Conservation (phyloP, 2,329 filamentous ascomycete genomes). For the Fonsecaea multimorphosa region DNA sequence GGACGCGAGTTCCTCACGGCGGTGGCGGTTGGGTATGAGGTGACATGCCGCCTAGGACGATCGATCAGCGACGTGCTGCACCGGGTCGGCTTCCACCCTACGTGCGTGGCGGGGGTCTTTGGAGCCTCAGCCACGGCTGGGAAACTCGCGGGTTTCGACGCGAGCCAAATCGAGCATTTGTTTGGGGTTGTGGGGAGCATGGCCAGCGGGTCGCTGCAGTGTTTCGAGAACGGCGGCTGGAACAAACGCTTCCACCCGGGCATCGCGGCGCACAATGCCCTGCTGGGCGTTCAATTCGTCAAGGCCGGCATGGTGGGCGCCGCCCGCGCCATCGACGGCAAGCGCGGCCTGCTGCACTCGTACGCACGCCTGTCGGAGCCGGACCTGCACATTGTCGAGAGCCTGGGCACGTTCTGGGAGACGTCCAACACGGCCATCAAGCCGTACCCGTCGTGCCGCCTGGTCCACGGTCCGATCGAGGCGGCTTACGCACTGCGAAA, state of each 20-base stretch:
- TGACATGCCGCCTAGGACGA: constrained; percentile 41
- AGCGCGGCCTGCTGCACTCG: constrained; percentile 17
- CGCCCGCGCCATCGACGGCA: constrained; percentile 21
- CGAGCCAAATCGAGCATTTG: constrained; percentile 40
- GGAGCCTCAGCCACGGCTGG: constrained; percentile 43
- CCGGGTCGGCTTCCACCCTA: constrained; percentile 46
- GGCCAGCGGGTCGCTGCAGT: constrained; percentile 47
- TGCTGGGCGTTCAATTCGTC: constrained; percentile 43
- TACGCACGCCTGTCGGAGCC: not conserved
- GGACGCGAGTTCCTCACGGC: constrained; percentile 23
- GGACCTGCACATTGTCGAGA: constrained; percentile 12
- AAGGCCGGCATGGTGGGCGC: constrained; percentile 42
- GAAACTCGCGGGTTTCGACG: constrained; percentile 38
- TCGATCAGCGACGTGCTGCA: constrained; percentile 44
- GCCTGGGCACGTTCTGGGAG: constrained; percentile 26
- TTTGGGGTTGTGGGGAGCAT: constrained; percentile 46
- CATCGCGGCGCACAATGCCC: constrained; percentile 47
- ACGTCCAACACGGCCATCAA: constrained; percentile 27
- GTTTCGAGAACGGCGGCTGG: constrained; percentile 46
- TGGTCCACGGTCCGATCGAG: constrained; percentile 30
- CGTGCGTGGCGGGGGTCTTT: constrained; percentile 45
- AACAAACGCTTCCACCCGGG: constrained; percentile 48
- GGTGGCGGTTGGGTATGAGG: constrained; percentile 44
- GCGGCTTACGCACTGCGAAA: constrained; percentile 18
- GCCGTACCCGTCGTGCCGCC: constrained; percentile 31